These are phyloP conservation scores for Mycosarcoma mackinlayi DNA, from an alignment of 1,284 basidiomycete genomes.

Conservation along the genomic window DNA sequence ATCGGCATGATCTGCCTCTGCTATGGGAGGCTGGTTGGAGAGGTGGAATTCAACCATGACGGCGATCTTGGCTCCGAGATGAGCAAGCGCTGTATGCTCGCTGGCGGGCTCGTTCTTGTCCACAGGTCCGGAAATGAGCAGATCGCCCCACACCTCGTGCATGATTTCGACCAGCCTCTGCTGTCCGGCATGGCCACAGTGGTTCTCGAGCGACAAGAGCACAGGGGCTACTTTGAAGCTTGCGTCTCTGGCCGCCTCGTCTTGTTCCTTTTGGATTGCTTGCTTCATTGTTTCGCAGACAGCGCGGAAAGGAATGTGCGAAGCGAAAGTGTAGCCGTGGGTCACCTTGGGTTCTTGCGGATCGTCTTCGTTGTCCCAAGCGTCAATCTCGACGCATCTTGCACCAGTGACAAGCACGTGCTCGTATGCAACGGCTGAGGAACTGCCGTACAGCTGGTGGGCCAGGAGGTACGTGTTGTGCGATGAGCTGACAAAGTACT, in stretches of 20 bases:
- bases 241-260: slow-evolving; percentile 13
- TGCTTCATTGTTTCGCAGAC: slow-evolving; percentile 54
- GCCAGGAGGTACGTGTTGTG: slow-evolving; percentile 74
- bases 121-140: slow-evolving; percentile 68
- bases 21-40: slow-evolving; percentile 13
- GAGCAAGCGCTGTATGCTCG: slow-evolving; percentile 70
- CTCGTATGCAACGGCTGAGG: slow-evolving; percentile 74
- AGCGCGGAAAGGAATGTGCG: slow-evolving; percentile 50
- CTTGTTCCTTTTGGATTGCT: slow-evolving; percentile 39
- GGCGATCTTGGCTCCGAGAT: slow-evolving; percentile 73
- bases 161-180: slow-evolving; percentile 74
- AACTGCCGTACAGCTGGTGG: slow-evolving; percentile 74
- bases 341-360: slow-evolving; percentile 74
- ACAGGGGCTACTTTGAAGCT: slow-evolving; percentile 69
- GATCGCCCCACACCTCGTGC: slow-evolving; percentile 73
- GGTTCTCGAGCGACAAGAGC: slow-evolving; percentile 76
- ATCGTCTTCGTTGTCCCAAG: slow-evolving; percentile 72
- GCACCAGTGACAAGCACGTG: slow-evolving; percentile 73
- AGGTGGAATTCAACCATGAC: slow-evolving; percentile 72
- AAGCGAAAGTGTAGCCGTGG: slow-evolving; percentile 68
- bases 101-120: slow-evolving; percentile 54
- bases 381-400: slow-evolving; percentile 78
- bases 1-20: slow-evolving; percentile 12
- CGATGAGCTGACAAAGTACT: slow-evolving; percentile 72
- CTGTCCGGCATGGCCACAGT: slow-evolving; percentile 73